phyloP scores from a whole-genome alignment of 768 basidiomycete species.

The Daedalea quercina region DNA sequence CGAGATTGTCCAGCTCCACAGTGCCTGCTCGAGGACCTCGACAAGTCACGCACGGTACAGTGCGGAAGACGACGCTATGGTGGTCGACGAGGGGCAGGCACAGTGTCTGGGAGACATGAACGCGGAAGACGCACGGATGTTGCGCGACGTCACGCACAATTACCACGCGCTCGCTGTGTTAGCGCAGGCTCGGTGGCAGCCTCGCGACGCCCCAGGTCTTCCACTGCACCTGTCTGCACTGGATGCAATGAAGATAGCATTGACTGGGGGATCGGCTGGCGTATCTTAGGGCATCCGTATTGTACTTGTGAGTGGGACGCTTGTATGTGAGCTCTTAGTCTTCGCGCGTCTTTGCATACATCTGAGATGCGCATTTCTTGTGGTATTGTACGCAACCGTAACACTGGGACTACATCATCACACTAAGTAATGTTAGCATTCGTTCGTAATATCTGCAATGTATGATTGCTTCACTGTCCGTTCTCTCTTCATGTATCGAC shows the following conservation, averaged over 20 bases:
- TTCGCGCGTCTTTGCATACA: too few species aligned
- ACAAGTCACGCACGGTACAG: conserved; percentile 6
- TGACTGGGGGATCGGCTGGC: neutral
- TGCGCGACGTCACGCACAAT: conserved; percentile 56
- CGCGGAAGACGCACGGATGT: conserved; percentile 25
- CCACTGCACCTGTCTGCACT: conserved; percentile 75
- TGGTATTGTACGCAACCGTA: too few species aligned
- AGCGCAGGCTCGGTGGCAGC: conserved; percentile 41
- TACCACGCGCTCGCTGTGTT: conserved; percentile 68
- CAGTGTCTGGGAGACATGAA: neutral
- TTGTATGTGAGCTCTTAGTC: too few species aligned
- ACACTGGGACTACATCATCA: too few species aligned
- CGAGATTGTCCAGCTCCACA: conserved; percentile 56
- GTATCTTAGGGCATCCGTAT: too few species aligned
- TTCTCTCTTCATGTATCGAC: too few species aligned
- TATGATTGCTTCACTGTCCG: too few species aligned
- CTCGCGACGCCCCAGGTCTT: conserved; percentile 44
- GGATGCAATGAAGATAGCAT: conserved; percentile 42
- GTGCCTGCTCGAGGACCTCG: conserved; percentile 34
- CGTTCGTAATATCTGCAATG: too few species aligned
- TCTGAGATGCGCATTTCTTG: too few species aligned
- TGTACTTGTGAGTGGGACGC: too few species aligned
- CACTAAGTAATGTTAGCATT: too few species aligned
- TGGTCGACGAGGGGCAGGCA: neutral
- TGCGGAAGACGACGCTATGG: neutral